Conservation (phyloP, 164 flowering plant species). For the Stephania cephalantha region DNA sequence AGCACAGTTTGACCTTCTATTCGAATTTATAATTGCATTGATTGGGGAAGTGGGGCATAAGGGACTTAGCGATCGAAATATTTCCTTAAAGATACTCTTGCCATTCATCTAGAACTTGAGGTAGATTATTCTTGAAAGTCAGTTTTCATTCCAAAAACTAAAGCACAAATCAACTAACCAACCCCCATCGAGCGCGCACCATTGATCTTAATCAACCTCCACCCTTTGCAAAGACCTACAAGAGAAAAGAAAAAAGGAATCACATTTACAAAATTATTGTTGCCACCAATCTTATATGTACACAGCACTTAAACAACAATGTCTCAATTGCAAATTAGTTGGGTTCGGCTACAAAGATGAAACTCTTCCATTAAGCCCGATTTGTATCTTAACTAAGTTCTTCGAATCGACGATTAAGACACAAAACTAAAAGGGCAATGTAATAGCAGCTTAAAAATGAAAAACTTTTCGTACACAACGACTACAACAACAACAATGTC, state of each 20-base stretch:
- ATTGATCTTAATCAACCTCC: background rate
- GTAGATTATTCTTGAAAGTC: constrained; percentile 7
- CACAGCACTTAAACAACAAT: background rate
- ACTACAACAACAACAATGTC: background rate
- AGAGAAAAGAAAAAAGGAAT: background rate
- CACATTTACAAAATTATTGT: background rate
- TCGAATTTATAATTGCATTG: background rate
- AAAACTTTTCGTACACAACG: background rate
- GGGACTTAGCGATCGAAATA: constrained; percentile 19
- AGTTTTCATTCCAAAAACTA: background rate
- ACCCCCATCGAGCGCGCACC: background rate
- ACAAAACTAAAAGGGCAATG: no score
- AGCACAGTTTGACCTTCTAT: constrained; percentile 3
- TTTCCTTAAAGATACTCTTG: constrained; percentile 30
- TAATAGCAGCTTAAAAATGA: no score
- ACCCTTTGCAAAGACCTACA: background rate
- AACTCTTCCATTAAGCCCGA: no score
- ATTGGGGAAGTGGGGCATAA: constrained; percentile 10
- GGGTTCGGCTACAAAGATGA: background rate
- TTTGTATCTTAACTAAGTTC: no score
- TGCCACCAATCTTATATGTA: background rate
- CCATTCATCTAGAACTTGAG: constrained; percentile 42
- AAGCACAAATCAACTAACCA: no score
- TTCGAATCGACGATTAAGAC: no score
- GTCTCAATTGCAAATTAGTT: background rate